Conservation (phyloP, 1,284 basidiomycete genomes). For the Cutaneotrichosporon cavernicola region DNA sequence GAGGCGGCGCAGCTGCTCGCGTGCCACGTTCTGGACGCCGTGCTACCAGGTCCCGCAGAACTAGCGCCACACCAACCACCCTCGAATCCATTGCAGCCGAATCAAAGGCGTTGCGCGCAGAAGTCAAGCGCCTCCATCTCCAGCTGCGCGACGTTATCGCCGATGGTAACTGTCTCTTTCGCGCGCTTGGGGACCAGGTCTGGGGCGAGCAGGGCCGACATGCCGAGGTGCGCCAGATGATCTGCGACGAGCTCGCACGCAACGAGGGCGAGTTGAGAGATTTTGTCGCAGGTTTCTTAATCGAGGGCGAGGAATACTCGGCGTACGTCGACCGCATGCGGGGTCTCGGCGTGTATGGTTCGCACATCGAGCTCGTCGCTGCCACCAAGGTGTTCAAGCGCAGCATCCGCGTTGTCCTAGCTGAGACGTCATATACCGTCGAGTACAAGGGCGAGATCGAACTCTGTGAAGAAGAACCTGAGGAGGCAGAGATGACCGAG, state of each 20-base stretch:
- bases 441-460: slow-evolving; percentile 24
- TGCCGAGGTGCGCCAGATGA: slow-evolving; percentile 39
- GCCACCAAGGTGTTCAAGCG: slow-evolving; percentile 43
- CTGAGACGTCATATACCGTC: slow-evolving; percentile 44
- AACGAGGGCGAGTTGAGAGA: slow-evolving; percentile 38
- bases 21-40: slow-evolving; percentile 13
- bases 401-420: slow-evolving; percentile 43
- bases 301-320: slow-evolving; percentile 41
- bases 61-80: slow-evolving; percentile 24
- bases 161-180: slow-evolving; percentile 50
- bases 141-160: slow-evolving; percentile 44
- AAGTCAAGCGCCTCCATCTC: slow-evolving; percentile 37
- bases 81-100: slow-evolving; percentile 33
- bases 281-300: slow-evolving; percentile 38
- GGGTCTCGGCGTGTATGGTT: slow-evolving; percentile 41
- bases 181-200: slow-evolving; percentile 44
- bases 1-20: slow-evolving; percentile 8
- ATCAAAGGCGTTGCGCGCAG: slow-evolving; percentile 29
- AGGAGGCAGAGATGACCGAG: neutral
- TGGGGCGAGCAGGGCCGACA: slow-evolving; percentile 45
- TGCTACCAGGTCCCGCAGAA: slow-evolving; percentile 23
- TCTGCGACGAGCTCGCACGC: slow-evolving; percentile 45
- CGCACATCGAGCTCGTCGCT: slow-evolving; percentile 46
- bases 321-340: slow-evolving; percentile 45
- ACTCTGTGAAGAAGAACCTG: neutral